Conservation (phyloP, 2,329 filamentous ascomycete species). For the Ascosphaera apis region DNA sequence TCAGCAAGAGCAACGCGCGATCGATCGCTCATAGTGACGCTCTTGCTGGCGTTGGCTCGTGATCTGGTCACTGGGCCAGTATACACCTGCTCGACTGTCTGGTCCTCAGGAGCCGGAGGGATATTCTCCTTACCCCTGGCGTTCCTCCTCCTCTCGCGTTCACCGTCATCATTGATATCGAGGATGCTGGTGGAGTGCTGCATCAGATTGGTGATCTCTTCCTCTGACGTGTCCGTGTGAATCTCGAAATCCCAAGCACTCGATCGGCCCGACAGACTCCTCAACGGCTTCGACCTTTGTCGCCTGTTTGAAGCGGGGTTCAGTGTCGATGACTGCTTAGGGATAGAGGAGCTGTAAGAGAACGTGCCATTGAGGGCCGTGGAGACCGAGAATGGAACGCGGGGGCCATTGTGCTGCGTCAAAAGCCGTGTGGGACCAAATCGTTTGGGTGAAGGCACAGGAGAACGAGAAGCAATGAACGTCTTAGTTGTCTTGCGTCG, state of each 20-base stretch:
- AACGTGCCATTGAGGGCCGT: slow-evolving; percentile 56
- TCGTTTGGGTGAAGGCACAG: slow-evolving; percentile 38
- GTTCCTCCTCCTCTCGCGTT: slow-evolving; percentile 30
- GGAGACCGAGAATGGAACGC: slow-evolving; percentile 60
- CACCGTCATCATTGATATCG: slow-evolving; percentile 75
- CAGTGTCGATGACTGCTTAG: no score
- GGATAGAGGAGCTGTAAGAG: no score
- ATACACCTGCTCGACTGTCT: no score
- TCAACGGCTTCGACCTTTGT: slow-evolving; percentile 24
- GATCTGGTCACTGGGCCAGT: no score
- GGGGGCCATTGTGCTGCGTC: slow-evolving; percentile 21
- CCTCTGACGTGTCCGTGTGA: slow-evolving; percentile 72
- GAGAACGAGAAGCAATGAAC: slow-evolving; percentile 42
- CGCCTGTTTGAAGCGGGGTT: slow-evolving; percentile 16
- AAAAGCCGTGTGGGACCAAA: slow-evolving; percentile 46
- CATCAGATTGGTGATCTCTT: slow-evolving; percentile 79
- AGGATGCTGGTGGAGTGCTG: slow-evolving; percentile 72
- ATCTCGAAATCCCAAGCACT: slow-evolving; percentile 76
- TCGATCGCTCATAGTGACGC: slow-evolving; percentile 37
- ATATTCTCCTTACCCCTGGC: slow-evolving; percentile 80
- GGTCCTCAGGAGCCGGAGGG: slow-evolving; percentile 45
- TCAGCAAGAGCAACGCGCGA: slow-evolving; percentile 44
- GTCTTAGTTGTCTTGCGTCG: slow-evolving; percentile 46
- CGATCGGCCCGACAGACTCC: slow-evolving; percentile 31
- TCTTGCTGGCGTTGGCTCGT: no score